Evolutionary conservation across 345 rosid species (phyloP).

Genomic region (Acer campestre): DNA sequence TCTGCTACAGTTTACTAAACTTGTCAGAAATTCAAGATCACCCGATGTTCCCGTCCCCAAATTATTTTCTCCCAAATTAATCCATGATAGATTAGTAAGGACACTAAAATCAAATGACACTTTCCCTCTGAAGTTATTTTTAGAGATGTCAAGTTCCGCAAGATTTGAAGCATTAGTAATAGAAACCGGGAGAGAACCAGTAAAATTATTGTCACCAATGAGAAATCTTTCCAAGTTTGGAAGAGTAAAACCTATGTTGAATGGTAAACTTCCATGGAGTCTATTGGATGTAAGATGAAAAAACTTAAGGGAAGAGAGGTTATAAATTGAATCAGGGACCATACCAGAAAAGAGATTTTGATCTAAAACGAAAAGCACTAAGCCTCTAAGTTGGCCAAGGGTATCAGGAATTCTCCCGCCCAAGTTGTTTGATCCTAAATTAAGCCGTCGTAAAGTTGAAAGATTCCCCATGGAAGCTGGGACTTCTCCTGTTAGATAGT

Average conservation of each 20-base stretch:
- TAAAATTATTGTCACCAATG: background rate
- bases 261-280: constrained; percentile 19
- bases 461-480: no score
- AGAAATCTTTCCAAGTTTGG: constrained; percentile 1
- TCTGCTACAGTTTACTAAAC: constrained; percentile 6
- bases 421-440: accelerated
- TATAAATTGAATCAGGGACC: constrained; percentile 25
- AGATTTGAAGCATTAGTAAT: constrained; percentile 28
- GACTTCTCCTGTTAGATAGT: no score
- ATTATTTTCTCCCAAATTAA: background rate
- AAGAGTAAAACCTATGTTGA: constrained; percentile 14
- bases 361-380: accelerated
- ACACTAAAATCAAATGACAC: constrained; percentile 11
- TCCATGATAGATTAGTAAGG: background rate
- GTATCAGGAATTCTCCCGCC: background rate
- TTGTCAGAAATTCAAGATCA: constrained; percentile 17
- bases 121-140: background rate
- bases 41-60: background rate
- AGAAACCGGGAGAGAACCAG: constrained; percentile 22
- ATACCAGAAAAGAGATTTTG: background rate
- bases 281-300: accelerated
- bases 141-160: accelerated
- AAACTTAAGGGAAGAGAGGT: background rate
- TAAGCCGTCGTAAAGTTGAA: background rate
- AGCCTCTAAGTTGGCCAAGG: background rate